These are phyloP conservation scores for Sporisorium reilianum DNA, from an alignment of 1,284 basidiomycete species.

Conservation along the genomic window DNA sequence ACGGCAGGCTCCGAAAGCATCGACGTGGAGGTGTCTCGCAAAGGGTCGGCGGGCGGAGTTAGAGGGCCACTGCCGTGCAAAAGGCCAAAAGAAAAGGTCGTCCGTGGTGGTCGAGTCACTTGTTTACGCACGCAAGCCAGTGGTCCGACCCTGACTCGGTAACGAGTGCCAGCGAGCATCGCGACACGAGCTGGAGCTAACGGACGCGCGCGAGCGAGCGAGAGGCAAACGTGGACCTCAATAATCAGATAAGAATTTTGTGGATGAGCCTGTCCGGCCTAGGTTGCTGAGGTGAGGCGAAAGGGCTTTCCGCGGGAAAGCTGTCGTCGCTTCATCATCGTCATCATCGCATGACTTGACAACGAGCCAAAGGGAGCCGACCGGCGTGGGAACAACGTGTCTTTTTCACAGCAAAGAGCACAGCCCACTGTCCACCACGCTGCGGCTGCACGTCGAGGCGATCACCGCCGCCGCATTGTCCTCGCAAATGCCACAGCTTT, in stretches of 20 bases:
- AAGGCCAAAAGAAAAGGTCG: neutral
- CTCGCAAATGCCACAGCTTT: no score
- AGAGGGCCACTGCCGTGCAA: neutral
- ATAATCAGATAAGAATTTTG: constrained; percentile 18
- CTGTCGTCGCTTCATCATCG: no score
- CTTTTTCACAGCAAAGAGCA: neutral
- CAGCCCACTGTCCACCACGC: no score
- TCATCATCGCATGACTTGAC: neutral
- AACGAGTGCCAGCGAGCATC: constrained; percentile 10
- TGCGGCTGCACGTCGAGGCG: no score
- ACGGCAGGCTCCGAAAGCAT: constrained; percentile 4
- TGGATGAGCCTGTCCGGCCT: neutral
- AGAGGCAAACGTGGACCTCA: neutral
- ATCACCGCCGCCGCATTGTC: no score
- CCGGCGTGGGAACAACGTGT: no score
- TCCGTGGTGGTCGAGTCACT: constrained; percentile 14
- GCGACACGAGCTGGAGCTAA: no score
- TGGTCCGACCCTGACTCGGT: constrained; percentile 8
- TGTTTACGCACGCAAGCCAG: neutral
- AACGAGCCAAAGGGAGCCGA: neutral
- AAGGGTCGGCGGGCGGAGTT: constrained; percentile 7
- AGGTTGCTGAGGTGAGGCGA: neutral
- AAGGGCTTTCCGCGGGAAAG: neutral
- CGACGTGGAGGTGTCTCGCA: constrained; percentile 9
- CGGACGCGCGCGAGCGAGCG: neutral